These are phyloP conservation scores for Tripterygium wilfordii DNA, from an alignment of 177 flowering plant species.

Conservation along the genomic window DNA sequence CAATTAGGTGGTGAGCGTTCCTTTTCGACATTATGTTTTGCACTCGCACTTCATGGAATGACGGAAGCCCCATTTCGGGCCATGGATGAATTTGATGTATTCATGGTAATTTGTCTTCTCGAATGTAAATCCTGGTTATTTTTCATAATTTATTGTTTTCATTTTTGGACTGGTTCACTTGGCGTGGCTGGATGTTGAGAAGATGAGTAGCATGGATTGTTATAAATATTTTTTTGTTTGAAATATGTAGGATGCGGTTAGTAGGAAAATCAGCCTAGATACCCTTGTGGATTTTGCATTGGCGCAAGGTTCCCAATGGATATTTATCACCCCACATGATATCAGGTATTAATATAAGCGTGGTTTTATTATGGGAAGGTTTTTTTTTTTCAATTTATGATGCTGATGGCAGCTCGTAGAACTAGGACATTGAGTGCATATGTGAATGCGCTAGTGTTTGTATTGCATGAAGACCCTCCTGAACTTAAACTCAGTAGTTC, in stretches of 20 bases:
- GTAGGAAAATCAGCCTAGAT: constrained; percentile 92
- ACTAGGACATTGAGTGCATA: too few species aligned
- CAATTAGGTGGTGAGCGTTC: constrained; percentile 91
- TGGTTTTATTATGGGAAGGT: neutral
- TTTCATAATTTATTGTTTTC: too few species aligned
- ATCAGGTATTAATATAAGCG: constrained; percentile 55
- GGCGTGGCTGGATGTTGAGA: too few species aligned
- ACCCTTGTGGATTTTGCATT: constrained; percentile 84
- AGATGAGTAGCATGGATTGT: too few species aligned
- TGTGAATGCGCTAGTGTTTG: too few species aligned
- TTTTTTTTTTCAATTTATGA: neutral
- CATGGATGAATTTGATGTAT: constrained; percentile 99
- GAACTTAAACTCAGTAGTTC: too few species aligned
- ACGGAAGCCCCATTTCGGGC: constrained; percentile 94
- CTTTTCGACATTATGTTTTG: constrained; percentile 90
- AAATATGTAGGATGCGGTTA: constrained; percentile 83
- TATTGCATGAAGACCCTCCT: too few species aligned
- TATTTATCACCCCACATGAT: constrained; percentile 95
- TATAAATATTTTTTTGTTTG: neutral
- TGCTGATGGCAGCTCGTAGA: neutral
- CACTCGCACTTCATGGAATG: constrained; percentile 92
- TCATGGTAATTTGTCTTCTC: constrained; percentile 96
- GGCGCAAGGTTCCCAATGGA: constrained; percentile 87
- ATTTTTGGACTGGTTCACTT: neutral
- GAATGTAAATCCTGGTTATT: too few species aligned